Evolutionary conservation across 805 yeast genomes (phyloP), one percentile per base, ranked within the genome.

Genomic region (Candida succiphila): DNA sequence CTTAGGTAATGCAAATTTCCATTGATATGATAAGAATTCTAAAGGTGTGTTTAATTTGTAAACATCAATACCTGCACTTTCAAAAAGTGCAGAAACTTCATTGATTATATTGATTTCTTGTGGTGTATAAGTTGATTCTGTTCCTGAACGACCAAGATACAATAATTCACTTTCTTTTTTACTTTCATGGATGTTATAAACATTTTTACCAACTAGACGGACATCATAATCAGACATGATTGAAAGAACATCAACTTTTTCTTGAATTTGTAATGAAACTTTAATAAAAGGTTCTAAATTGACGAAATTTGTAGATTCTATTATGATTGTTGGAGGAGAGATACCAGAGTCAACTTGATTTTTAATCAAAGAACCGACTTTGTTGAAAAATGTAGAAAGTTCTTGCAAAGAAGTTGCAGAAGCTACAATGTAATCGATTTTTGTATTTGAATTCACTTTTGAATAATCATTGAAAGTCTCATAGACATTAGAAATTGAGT

Each of bases 1-100:
- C 36, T 74, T 69, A 7, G 94, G 85, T 35, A 86, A 66, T 1
- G 94, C 88, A 36, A 83, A 66, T 51, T 79, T 77, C 95, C 95
- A 87, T 55, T 86, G 92, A 46, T 78, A 78, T 10, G 78, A 71
- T 54, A 73, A 60, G 46, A 74, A 80, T 41, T 75, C 85, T 35
- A 67, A 57, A 30, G 75, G 62, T 42, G 67, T 61, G 37, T 63
- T 56, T 35, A 74, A 60, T 46, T 70, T 70, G 42, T 73, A 61
- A 31, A 70, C 67, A 30, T 66, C 66, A 30, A 67, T 57, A 36
- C 57, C 54, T 25, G 63, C 59, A 19, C 53, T 43, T 41, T 65
- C 67, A 21, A 58, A 56, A 21, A 64, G 37, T 6, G 56, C 59
- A 3, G 58, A 52, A 23, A 64, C 46, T 33, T 54, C 54, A 32